These are phyloP conservation scores for Lactifluus subvellereus DNA, from an alignment of 768 basidiomycete species.

Conservation along the genomic window DNA sequence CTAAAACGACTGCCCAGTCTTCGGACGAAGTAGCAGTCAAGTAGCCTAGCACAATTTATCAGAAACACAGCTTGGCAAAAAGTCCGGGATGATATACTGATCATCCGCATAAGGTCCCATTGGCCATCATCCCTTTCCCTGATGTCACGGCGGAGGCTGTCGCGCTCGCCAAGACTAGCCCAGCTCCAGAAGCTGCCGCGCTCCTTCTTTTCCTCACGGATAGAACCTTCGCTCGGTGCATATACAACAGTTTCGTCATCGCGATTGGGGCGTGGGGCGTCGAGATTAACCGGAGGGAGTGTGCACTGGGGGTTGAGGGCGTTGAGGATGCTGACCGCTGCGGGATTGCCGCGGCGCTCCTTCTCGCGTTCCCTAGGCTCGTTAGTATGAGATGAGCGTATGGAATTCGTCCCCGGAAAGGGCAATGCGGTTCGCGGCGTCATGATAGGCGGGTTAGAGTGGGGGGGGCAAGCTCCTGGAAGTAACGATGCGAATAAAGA, in stretches of 20 bases:
- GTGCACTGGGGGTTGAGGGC: constrained; percentile 52
- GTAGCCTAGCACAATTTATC: constrained; percentile 43
- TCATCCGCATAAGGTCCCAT: constrained; percentile 60
- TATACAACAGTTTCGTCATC: constrained; percentile 31
- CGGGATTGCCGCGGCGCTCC: constrained; percentile 22
- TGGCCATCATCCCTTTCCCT: constrained; percentile 37
- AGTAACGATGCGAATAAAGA: constrained; percentile 48
- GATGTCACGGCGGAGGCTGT: constrained; percentile 37
- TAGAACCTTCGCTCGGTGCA: constrained; percentile 23
- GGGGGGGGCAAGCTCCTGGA: constrained; percentile 40
- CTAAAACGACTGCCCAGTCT: constrained; percentile 76
- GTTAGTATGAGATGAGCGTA: constrained; percentile 23
- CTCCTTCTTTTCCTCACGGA: constrained; percentile 38
- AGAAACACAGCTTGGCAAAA: neutral
- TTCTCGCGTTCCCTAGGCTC: constrained; percentile 29
- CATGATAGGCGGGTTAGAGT: constrained; percentile 24
- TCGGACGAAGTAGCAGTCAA: constrained; percentile 73
- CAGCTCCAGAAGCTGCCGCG: constrained; percentile 53
- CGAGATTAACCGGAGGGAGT: constrained; percentile 20
- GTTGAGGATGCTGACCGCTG: constrained; percentile 50
- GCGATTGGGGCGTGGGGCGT: constrained; percentile 27
- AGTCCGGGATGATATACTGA: constrained; percentile 39
- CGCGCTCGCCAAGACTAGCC: constrained; percentile 29
- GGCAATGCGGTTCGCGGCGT: constrained; percentile 17
- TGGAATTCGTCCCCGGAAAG: neutral